Evolutionary conservation across 2,329 filamentous ascomycete genomes (phyloP), one percentile per base, ranked within the genome.

Genomic region (Fusarium palustre): DNA sequence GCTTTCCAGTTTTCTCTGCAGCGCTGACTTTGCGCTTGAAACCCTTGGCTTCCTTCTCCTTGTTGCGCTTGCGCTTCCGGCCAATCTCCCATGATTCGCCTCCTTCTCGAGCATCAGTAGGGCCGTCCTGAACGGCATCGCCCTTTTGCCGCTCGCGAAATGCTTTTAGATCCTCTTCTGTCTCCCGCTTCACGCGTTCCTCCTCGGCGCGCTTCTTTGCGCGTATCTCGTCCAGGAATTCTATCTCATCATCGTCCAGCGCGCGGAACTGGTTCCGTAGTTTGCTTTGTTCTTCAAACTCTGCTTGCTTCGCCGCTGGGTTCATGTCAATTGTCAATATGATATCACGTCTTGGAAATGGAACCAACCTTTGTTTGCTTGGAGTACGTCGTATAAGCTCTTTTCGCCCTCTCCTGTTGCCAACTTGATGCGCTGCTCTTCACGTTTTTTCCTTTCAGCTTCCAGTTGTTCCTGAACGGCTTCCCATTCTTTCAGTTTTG

Each of bases 171-270:
- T 87, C 83, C 25, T 86, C 84, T 72, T 88, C 86, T 39, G 84
- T 86, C 81, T 91, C 88, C 30, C 80, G 79, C 69, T 81, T 80
- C 52, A 85, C 79, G 45, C 82, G 77, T 64, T 86, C 86, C 76
- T 90, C 88, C 71, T 88, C 88, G 7, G 76, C 78, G 36, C 84
- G 78, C 74, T 82, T 81, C 55, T 80, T 79, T 53, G 82, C 83
- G 49, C 81, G 74, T 39, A 91, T 84, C 46, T 85, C 86, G 47
- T 90, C 88, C 52, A 96, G 80, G 70, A 93, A 95, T 22, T 91
- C 91, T 52, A 91, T 84, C 81, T 95, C 92, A 76, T 94, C 91
- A 63, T 93, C 91, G 76, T 95, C 90, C 31, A 96, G 84, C 5
- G 90, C 84, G 39, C 90, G 87, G 77, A 94, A 94, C 81, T 95